Conservation (phyloP, 2,329 filamentous ascomycete species). For the Xylaria sp. region DNA sequence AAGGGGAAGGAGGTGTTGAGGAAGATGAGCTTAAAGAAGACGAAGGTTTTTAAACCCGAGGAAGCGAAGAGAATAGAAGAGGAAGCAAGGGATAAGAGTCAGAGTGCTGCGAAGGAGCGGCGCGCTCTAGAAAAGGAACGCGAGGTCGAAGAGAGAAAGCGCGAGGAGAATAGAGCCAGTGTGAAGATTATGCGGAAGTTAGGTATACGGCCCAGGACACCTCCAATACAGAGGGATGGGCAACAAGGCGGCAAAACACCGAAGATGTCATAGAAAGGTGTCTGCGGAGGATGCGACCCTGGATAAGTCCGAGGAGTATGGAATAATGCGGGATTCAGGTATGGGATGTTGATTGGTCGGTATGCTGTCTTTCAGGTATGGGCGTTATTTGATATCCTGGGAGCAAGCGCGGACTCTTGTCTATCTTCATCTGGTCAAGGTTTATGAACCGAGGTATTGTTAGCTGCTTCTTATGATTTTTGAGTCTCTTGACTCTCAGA, state of each 20-base stretch:
- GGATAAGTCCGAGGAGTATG: too few relatives aligned
- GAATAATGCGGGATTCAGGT: background rate
- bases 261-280: background rate
- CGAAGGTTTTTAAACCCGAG: slow-evolving; percentile 71
- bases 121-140: slow-evolving; percentile 28
- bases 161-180: slow-evolving; percentile 30
- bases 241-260: background rate
- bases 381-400: slow-evolving; percentile 31
- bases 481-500: background rate
- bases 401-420: background rate
- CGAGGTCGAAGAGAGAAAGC: slow-evolving; percentile 23
- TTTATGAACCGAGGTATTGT: background rate
- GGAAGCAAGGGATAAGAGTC: slow-evolving; percentile 53
- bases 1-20: slow-evolving; percentile 68
- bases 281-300: background rate
- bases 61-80: slow-evolving; percentile 67
- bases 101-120: slow-evolving; percentile 35
- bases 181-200: slow-evolving; percentile 33
- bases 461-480: background rate
- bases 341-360: too few relatives aligned
- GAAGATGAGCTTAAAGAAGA: slow-evolving; percentile 63
- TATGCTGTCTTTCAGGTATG: background rate
- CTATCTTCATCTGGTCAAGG: background rate
- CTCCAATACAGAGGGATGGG: slow-evolving; percentile 1
- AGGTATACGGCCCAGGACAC: slow-evolving; percentile 27